Evolutionary conservation across 23 red algal genomes (phyloP).

Genomic region (Gracilariopsis chorda): DNA sequence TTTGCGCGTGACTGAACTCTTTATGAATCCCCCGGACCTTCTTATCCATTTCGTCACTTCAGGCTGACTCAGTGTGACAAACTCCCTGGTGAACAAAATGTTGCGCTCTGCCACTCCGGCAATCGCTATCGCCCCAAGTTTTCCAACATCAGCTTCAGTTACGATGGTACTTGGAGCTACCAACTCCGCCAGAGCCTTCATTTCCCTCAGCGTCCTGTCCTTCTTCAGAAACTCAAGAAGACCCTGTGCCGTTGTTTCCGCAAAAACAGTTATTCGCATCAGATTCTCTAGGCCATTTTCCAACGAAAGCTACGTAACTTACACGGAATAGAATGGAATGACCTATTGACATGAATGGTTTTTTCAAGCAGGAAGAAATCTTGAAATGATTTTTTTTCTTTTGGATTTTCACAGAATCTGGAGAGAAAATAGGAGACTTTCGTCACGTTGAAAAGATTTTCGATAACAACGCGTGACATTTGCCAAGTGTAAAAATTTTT

Average conservation of each 20-base stretch:
- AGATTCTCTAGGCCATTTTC: too few relatives aligned
- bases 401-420: too few relatives aligned
- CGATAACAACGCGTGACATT: too few relatives aligned
- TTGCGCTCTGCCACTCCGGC: slow-evolving; percentile 18
- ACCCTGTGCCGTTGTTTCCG: slow-evolving; percentile 37
- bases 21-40: slow-evolving; percentile 34
- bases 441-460: too few relatives aligned
- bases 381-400: too few relatives aligned
- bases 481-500: too few relatives aligned
- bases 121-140: background rate
- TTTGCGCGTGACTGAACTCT: slow-evolving; percentile 39
- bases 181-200: slow-evolving; percentile 11
- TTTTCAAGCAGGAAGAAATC: too few relatives aligned
- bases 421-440: too few relatives aligned
- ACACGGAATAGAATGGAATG: too few relatives aligned
- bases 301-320: too few relatives aligned
- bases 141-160: background rate
- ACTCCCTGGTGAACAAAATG: slow-evolving; percentile 65
- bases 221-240: slow-evolving; percentile 28
- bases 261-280: slow-evolving; percentile 40
- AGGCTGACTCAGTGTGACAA: slow-evolving; percentile 14
- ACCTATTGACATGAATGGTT: too few relatives aligned
- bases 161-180: background rate
- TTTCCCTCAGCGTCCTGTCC: background rate
- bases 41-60: slow-evolving; percentile 43